phyloP scores from a whole-genome alignment of 2,329 filamentous ascomycete genomes.

The Sclerotinia trifoliorum region DNA sequence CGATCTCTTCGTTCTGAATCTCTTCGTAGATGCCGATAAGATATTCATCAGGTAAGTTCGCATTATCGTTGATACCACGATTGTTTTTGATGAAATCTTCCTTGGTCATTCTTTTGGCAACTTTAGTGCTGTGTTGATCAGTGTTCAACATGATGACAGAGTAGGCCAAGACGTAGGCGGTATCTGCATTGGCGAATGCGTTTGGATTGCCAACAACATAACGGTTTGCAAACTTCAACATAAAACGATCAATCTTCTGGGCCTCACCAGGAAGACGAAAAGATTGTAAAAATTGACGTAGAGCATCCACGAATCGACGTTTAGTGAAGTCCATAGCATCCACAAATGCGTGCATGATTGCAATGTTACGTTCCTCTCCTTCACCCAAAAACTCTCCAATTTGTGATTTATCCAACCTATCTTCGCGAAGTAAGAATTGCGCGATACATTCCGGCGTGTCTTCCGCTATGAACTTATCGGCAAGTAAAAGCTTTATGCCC shows the following conservation, averaged over 20 bases:
- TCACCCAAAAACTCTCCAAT: constrained; percentile 95
- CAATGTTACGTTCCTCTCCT: constrained; percentile 88
- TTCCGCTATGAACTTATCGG: constrained; percentile 83
- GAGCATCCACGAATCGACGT: constrained; percentile 86
- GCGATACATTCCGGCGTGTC: constrained; percentile 80
- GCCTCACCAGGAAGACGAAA: constrained; percentile 95
- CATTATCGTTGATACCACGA: constrained; percentile 93
- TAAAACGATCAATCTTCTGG: constrained; percentile 98
- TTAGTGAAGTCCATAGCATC: constrained; percentile 92
- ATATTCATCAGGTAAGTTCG: constrained; percentile 91
- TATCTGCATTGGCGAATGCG: constrained; percentile 96
- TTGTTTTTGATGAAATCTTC: constrained; percentile 99
- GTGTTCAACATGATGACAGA: constrained; percentile 97
- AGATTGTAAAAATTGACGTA: constrained; percentile 88
- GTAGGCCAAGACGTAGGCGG: constrained; percentile 92
- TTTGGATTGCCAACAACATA: constrained; percentile 95
- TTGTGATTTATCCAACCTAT: constrained; percentile 84
- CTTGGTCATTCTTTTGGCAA: constrained; percentile 83
- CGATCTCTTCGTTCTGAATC: constrained; percentile 87
- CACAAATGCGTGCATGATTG: constrained; percentile 98
- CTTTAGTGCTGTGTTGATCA: constrained; percentile 87
- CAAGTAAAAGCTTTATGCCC: constrained; percentile 79
- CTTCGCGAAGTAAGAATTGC: constrained; percentile 74
- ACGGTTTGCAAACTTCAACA: constrained; percentile 97
- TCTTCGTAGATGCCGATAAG: constrained; percentile 87